Evolutionary conservation across 2,329 filamentous ascomycete genomes (phyloP).

Genomic region (Hymenotorrendiella dingleyae): DNA sequence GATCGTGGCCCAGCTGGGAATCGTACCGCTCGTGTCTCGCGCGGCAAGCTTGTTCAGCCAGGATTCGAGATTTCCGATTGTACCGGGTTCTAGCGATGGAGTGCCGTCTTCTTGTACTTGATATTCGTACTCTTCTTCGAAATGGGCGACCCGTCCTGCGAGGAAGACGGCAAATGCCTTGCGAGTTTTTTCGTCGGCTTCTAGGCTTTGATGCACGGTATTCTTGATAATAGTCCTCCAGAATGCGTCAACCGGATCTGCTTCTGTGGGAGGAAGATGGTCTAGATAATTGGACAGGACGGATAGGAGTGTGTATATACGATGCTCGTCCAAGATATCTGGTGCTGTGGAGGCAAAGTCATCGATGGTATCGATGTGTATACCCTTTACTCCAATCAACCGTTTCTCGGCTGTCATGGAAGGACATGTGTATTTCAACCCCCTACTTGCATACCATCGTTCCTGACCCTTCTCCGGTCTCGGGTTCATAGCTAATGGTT

Average conservation of each 20-base stretch:
- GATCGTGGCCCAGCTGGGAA: not conserved
- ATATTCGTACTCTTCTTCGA: too few relatives aligned
- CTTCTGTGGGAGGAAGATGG: not conserved
- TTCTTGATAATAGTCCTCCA: conserved; percentile 14
- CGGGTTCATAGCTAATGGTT: conserved; percentile 11
- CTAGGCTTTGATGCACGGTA: conserved; percentile 5
- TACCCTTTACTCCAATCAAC: not conserved
- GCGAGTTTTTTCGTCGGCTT: not conserved
- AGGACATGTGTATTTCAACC: not conserved
- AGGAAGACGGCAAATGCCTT: conserved; percentile 3
- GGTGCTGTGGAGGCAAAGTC: conserved; percentile 2
- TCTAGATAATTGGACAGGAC: not conserved
- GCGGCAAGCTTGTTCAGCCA: not conserved
- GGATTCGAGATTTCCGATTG: not conserved
- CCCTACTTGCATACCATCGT: conserved; percentile 11
- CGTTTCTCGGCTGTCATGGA: not conserved
- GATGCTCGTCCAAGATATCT: conserved; percentile 1
- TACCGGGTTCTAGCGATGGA: not conserved
- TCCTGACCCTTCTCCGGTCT: conserved; percentile 1
- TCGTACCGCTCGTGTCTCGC: not conserved
- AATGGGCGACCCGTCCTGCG: not conserved
- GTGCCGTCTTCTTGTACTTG: not conserved
- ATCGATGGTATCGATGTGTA: not conserved
- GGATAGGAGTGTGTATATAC: not conserved
- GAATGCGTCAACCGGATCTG: conserved; percentile 11